Evolutionary conservation across 805 yeast genomes (phyloP).

Genomic region (Barnettozyma sucrosica): DNA sequence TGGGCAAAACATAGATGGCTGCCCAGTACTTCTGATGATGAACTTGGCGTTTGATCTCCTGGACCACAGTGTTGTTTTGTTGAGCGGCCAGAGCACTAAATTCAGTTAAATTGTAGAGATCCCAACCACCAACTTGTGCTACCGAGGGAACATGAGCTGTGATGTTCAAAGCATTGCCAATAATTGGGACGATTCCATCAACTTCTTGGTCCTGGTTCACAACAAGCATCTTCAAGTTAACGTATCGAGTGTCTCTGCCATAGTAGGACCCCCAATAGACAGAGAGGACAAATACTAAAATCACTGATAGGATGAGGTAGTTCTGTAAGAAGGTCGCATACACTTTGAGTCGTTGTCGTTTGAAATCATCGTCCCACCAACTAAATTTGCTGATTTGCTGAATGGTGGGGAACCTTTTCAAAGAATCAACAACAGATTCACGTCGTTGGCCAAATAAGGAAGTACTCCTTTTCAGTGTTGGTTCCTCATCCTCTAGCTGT

Average conservation of each 20-base stretch:
- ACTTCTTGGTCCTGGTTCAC: slow-evolving; percentile 22
- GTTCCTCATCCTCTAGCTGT: not conserved
- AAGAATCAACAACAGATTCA: slow-evolving; percentile 15
- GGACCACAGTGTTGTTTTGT: slow-evolving; percentile 19
- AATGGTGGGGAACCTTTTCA: slow-evolving; percentile 11
- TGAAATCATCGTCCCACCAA: slow-evolving; percentile 20
- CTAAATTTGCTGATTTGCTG: slow-evolving; percentile 16
- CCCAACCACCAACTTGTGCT: slow-evolving; percentile 25
- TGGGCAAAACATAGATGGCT: slow-evolving; percentile 44
- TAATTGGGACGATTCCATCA: slow-evolving; percentile 14
- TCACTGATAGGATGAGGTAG: slow-evolving; percentile 20
- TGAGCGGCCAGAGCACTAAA: slow-evolving; percentile 19
- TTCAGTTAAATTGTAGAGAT: slow-evolving; percentile 18
- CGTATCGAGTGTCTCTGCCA: slow-evolving; percentile 10
- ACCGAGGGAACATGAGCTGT: slow-evolving; percentile 3
- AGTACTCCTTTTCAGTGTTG: not conserved
- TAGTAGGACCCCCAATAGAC: slow-evolving; percentile 31
- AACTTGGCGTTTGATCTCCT: slow-evolving; percentile 37
- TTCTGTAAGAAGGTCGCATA: slow-evolving; percentile 15
- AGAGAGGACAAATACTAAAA: slow-evolving; percentile 23
- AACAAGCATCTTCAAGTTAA: slow-evolving; percentile 20
- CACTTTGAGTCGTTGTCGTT: slow-evolving; percentile 15
- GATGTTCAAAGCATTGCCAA: slow-evolving; percentile 13
- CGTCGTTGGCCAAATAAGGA: slow-evolving; percentile 4
- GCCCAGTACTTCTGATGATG: slow-evolving; percentile 57